Percentiles rank a stretch among this genome's conserved stretches.
Evolutionary conservation across 805 yeast genomes (phyloP).

Genomic region (Zygosaccharomyces siamensis): DNA sequence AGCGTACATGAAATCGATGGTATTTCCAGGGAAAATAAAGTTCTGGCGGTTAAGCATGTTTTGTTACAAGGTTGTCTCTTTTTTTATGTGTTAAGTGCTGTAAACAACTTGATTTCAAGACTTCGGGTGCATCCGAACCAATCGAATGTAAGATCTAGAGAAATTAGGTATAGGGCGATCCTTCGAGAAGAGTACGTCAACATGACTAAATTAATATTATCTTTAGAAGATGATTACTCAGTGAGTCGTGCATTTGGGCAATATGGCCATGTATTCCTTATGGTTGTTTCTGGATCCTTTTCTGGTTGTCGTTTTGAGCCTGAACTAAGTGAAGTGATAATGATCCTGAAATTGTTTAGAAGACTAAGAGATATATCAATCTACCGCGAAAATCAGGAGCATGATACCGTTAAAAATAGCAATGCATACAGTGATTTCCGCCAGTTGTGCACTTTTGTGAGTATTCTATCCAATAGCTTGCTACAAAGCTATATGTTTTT

Average conservation of each 20-base stretch:
- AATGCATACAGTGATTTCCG: slow-evolving; percentile 15
- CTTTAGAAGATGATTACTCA: slow-evolving; percentile 17
- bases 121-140: slow-evolving; percentile 13
- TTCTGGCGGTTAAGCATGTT: slow-evolving; percentile 14
- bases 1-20: background rate
- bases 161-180: slow-evolving; percentile 3
- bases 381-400: slow-evolving; percentile 10
- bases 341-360: slow-evolving; percentile 12
- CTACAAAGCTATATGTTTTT: slow-evolving; percentile 13
- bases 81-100: slow-evolving; percentile 14
- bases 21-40: slow-evolving; percentile 11
- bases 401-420: slow-evolving; percentile 15
- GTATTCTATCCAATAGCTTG: slow-evolving; percentile 18
- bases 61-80: slow-evolving; percentile 16
- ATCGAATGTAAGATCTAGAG: slow-evolving; percentile 4
- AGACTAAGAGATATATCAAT: slow-evolving; percentile 12
- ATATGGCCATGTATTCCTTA: slow-evolving; percentile 13
- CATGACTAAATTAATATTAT: slow-evolving; percentile 12
- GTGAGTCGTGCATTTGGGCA: slow-evolving; percentile 15
- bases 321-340: slow-evolving; percentile 12
- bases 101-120: slow-evolving; percentile 23
- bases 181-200: slow-evolving; percentile 14
- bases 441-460: slow-evolving; percentile 17
- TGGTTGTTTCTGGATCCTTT: slow-evolving; percentile 12
- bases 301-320: slow-evolving; percentile 6